phyloP scores from a whole-genome alignment of 441 rosid genomes.

The Biscutella laevigata region DNA sequence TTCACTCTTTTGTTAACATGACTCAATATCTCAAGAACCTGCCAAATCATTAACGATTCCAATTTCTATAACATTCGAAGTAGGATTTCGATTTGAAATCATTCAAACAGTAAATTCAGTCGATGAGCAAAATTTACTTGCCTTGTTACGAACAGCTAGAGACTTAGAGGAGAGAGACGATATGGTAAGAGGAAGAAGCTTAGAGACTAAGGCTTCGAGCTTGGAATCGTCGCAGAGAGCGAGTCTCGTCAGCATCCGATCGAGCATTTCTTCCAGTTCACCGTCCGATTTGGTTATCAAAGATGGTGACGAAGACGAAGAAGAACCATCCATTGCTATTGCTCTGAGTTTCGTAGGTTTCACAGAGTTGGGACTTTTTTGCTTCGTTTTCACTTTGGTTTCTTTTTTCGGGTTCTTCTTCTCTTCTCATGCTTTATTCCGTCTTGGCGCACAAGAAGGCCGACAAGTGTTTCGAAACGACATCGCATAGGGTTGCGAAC shows the following conservation, averaged over 20 bases:
- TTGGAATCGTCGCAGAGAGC: constrained; percentile 89
- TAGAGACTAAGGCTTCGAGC: constrained; percentile 59
- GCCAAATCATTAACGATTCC: background rate
- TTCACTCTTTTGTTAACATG: constrained; percentile 96
- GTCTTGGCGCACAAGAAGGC: constrained; percentile 20
- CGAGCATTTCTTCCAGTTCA: constrained; percentile 78
- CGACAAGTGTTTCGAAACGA: background rate
- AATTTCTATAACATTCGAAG: too few relatives aligned
- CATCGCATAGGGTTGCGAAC: background rate
- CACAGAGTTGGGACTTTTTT: background rate
- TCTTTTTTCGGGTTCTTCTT: constrained; percentile 6
- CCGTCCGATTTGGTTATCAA: constrained; percentile 44
- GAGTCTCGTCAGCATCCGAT: constrained; percentile 82
- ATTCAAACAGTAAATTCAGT: background rate
- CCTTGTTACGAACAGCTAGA: constrained; percentile 68
- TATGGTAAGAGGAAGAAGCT: constrained; percentile 69
- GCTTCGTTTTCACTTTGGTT: constrained; percentile 2
- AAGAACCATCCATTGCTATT: constrained; percentile 21
- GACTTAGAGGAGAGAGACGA: constrained; percentile 69
- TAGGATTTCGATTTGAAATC: background rate
- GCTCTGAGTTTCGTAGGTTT: background rate
- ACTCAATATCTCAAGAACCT: constrained; percentile 94
- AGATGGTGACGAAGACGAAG: constrained; percentile 29
- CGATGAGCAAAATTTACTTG: background rate
- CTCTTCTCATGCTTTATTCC: constrained; percentile 7